Base-by-base conservation (phyloP, 1,284 basidiomycete genomes). In the Pyrrhoderma lamaoense region DNA sequence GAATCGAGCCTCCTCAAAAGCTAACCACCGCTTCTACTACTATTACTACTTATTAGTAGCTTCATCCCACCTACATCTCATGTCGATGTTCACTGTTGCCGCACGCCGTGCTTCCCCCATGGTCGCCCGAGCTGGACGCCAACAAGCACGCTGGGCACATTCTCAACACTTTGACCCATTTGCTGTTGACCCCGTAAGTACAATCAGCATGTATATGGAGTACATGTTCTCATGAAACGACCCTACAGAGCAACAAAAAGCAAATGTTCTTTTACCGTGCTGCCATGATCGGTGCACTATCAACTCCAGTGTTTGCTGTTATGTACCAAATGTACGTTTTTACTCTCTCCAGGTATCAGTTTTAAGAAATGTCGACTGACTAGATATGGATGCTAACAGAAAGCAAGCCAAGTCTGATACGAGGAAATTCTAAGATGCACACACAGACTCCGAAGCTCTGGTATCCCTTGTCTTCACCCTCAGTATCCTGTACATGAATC, bases 91-190 rank as follows among this genome's bases (percentile, higher is more conserved):
- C 45, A 37, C n/a, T 23, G 38, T 47, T 39, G 45, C 51, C 42
- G 45, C 45, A 3, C 51, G 51, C 18, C 45, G 45, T 14, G 45
- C 45, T 27, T 35, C 51, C 7, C 51, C 51, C 22, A 47, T 47
- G 37, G 2, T 52, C 21, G 38, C 45, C 3, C 51, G 45, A 18
- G 39, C 45, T 18, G 51, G 51, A 23, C 49, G 42, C 31, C 45
- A 42, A 8, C 51, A 52, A 14, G n/a, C 38, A 21, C 51, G 51
- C n/a, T 46, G 18, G n/a, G 45, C 37, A 18, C 51, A 42, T 25
- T 21, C 39, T 11, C 43, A 44, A 16, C 51, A 52, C 51, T 52
- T 47, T 34, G 51, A 52, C n/a, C 21, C 51, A 9, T 52, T 52
- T 23, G 45, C 35, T 9, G 38, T 52, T 31, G 51, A 52, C 27